Percentiles rank a stretch among this genome's conserved stretches.
These are phyloP conservation scores for Cicer pinnatifidum DNA, from an alignment of 306 rosid genomes.

Conservation along the genomic window DNA sequence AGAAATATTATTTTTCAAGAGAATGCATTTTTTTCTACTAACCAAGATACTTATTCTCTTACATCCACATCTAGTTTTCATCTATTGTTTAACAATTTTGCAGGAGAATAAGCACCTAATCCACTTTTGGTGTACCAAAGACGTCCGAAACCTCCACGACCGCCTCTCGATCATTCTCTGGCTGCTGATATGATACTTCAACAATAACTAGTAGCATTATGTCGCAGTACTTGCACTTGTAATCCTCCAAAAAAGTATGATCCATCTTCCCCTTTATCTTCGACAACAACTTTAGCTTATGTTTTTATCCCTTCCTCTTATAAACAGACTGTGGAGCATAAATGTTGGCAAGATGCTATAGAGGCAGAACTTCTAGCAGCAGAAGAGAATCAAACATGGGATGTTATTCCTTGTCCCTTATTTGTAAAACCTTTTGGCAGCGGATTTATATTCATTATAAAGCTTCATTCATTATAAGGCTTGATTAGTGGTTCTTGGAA, in stretches of 20 bases:
- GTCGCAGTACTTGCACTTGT: not conserved
- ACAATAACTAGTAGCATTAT: not conserved
- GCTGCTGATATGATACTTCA: not conserved
- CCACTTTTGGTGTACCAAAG: not conserved
- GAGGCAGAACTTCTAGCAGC: not conserved
- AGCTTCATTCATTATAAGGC: too few species aligned
- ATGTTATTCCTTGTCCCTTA: too few species aligned
- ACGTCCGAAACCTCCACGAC: not conserved
- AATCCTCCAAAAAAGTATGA: not conserved
- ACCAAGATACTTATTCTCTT: not conserved
- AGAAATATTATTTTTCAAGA: not conserved
- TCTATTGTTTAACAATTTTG: not conserved
- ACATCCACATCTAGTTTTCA: not conserved
- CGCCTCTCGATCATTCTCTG: not conserved
- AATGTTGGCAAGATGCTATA: conserved; percentile 6
- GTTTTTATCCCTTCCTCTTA: conserved; percentile 5
- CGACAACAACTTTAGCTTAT: conserved; percentile 9
- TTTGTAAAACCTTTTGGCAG: too few species aligned
- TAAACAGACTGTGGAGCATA: conserved; percentile 9
- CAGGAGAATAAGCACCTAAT: not conserved
- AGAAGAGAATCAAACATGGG: too few species aligned
- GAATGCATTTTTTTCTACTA: not conserved
- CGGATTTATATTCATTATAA: too few species aligned
- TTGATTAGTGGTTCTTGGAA: too few species aligned
- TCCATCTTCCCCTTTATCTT: not conserved